phyloP scores from a whole-genome alignment of 1,284 basidiomycete species.

The Nidula niveotomentosa region DNA sequence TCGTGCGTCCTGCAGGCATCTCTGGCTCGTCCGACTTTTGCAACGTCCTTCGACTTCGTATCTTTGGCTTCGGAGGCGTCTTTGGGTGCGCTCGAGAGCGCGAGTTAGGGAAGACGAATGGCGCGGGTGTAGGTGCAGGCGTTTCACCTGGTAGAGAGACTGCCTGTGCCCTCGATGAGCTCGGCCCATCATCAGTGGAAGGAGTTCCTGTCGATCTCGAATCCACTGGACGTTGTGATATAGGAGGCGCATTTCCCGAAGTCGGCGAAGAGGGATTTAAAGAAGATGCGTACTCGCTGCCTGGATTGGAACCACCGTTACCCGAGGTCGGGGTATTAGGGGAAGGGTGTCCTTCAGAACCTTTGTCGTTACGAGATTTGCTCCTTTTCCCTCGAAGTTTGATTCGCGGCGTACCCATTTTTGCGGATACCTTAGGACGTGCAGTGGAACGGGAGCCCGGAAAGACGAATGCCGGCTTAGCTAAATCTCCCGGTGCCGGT shows the following conservation, averaged over 20 bases:
- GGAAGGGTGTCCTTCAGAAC: not conserved
- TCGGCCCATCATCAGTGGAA: not conserved
- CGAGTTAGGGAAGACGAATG: slow-evolving; percentile 20
- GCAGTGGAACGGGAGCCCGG: slow-evolving; percentile 20
- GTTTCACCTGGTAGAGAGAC: not conserved
- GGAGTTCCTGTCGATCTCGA: not conserved
- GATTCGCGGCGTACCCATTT: slow-evolving; percentile 11
- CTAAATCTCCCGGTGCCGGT: not conserved
- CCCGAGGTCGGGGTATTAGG: not conserved
- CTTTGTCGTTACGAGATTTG: slow-evolving; percentile 7
- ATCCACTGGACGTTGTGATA: not conserved
- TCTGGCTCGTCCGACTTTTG: slow-evolving; percentile 3
- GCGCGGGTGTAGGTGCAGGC: slow-evolving; percentile 6
- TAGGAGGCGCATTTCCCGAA: not conserved
- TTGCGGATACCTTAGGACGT: slow-evolving; percentile 16
- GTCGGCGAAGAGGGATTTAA: not conserved
- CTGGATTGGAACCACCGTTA: not conserved
- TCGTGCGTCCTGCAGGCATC: not conserved
- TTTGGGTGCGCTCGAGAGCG: slow-evolving; percentile 24
- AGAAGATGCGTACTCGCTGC: not conserved
- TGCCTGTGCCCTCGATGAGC: not conserved
- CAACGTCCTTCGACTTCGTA: not conserved
- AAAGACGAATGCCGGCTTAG: slow-evolving; percentile 14
- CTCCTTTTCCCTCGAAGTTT: slow-evolving; percentile 9
- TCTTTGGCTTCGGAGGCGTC: slow-evolving; percentile 2